phyloP scores from a whole-genome alignment of 768 basidiomycete genomes.

The Leccinellum rugosiceps region DNA sequence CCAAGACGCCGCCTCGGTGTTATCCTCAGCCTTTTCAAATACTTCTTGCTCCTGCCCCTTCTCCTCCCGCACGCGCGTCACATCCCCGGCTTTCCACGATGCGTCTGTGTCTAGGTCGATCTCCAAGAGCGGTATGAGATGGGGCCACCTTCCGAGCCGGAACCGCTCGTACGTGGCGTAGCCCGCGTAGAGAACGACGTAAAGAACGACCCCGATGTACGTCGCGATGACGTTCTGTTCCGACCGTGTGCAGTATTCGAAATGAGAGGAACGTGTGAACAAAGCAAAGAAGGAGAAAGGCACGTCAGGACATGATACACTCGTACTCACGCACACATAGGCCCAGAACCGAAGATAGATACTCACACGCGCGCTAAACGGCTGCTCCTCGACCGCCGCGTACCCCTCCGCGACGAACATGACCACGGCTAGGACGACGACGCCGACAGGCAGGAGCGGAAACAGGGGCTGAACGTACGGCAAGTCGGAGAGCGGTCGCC shows the following conservation, averaged over 20 bases:
- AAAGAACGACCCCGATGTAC: slow-evolving; percentile 50
- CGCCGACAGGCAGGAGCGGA: slow-evolving; percentile 48
- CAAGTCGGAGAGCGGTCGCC: slow-evolving; percentile 47
- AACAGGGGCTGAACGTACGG: slow-evolving; percentile 57
- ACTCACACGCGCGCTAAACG: slow-evolving; percentile 42
- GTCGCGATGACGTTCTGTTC: slow-evolving; percentile 52
- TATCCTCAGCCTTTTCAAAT: not conserved
- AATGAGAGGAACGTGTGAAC: not conserved
- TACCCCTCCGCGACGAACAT: slow-evolving; percentile 60
- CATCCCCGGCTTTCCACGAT: slow-evolving; percentile 49
- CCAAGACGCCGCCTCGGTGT: not conserved
- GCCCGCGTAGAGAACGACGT: slow-evolving; percentile 43
- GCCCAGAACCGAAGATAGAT: not conserved
- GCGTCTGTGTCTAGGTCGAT: slow-evolving; percentile 55
- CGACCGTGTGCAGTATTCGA: not conserved
- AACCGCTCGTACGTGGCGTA: slow-evolving; percentile 41
- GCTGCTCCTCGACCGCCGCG: slow-evolving; percentile 41
- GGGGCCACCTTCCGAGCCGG: slow-evolving; percentile 24
- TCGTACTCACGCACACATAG: not conserved
- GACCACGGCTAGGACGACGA: slow-evolving; percentile 45
- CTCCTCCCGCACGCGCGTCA: slow-evolving; percentile 34
- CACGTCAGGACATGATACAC: not conserved
- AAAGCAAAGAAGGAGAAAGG: not conserved
- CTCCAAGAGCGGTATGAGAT: slow-evolving; percentile 41
- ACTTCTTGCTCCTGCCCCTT: not conserved